These are phyloP conservation scores for Ascochyta lentis DNA, from an alignment of 2,329 filamentous ascomycete species.

Conservation along the genomic window DNA sequence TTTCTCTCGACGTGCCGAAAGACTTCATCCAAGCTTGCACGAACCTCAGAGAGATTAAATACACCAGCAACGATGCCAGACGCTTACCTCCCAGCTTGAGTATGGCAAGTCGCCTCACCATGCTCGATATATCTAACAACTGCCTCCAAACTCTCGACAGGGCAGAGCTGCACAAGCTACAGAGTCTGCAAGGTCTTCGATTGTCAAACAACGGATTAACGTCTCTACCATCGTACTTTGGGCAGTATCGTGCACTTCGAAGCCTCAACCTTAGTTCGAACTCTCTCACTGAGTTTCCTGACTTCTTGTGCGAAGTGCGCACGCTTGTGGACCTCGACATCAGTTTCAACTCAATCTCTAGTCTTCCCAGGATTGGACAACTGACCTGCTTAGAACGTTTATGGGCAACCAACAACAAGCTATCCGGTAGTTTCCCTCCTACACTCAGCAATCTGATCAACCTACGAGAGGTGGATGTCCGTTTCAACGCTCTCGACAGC, in stretches of 20 bases:
- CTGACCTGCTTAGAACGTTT: constrained; percentile 83
- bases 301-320: constrained; percentile 81
- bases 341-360: constrained; percentile 91
- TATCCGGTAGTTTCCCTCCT: constrained; percentile 76
- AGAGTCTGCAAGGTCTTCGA: constrained; percentile 83
- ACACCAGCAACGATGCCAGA: constrained; percentile 90
- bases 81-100: constrained; percentile 84
- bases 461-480: constrained; percentile 89
- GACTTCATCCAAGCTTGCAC: constrained; percentile 96
- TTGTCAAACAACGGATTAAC: constrained; percentile 91
- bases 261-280: constrained; percentile 94
- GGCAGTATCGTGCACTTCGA: constrained; percentile 76
- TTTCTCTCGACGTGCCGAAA: constrained; percentile 89
- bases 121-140: constrained; percentile 95
- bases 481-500: constrained; percentile 87
- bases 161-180: constrained; percentile 77
- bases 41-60: constrained; percentile 93
- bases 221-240: constrained; percentile 80
- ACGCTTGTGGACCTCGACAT: constrained; percentile 92
- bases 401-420: constrained; percentile 93
- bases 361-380: constrained; percentile 79
- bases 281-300: constrained; percentile 82
- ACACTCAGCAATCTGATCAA: constrained; percentile 76
- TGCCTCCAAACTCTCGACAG: constrained; percentile 85
- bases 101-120: constrained; percentile 80